phyloP scores from a whole-genome alignment of 176 grass and related monocot species.

The Eremochloa ophiuroides region DNA sequence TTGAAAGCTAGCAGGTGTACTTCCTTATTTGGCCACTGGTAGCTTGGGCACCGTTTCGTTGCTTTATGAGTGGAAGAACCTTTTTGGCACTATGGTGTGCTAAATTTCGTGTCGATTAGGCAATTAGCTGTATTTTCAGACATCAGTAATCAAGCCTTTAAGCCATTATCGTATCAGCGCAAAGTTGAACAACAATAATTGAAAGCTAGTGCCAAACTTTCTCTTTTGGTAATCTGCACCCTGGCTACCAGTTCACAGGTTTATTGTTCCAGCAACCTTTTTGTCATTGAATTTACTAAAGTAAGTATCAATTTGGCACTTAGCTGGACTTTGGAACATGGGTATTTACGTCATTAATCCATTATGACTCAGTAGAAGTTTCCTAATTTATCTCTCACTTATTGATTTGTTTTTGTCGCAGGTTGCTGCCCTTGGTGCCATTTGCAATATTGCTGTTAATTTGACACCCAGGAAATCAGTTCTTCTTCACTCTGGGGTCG shows the following conservation, averaged over 20 bases:
- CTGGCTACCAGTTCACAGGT: background rate
- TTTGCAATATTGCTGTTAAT: constrained; percentile 92
- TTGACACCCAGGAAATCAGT: constrained; percentile 69
- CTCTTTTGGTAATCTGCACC: background rate
- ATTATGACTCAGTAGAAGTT: background rate
- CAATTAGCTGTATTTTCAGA: background rate
- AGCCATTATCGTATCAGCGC: background rate
- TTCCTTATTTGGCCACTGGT: background rate
- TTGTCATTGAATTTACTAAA: background rate
- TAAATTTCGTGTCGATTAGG: background rate
- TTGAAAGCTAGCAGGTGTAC: background rate
- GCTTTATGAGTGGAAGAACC: background rate
- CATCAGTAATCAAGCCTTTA: background rate
- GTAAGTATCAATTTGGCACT: background rate
- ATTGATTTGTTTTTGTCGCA: constrained; percentile 31
- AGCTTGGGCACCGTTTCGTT: background rate
- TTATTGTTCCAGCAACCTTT: background rate
- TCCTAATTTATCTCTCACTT: background rate
- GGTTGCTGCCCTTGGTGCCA: constrained; percentile 80
- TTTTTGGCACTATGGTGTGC: background rate
- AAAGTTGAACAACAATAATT: background rate
- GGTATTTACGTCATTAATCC: background rate
- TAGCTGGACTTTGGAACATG: background rate
- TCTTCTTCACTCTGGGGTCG: constrained; percentile 66
- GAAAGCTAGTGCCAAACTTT: background rate